phyloP scores from a whole-genome alignment of 371 early-diverging fungal species.

The Mucor indicus region DNA sequence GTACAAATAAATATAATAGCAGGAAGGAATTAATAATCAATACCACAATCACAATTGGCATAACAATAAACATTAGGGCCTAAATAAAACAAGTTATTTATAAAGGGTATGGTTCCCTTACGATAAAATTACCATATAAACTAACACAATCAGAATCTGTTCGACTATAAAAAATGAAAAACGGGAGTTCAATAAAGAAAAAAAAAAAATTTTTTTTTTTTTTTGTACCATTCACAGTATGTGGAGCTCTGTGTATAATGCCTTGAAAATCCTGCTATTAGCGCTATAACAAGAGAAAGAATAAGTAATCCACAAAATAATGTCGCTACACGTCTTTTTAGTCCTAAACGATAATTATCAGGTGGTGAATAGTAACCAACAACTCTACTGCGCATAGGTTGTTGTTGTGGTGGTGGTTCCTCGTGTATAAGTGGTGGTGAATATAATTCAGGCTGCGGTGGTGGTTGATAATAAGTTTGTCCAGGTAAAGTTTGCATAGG shows the following conservation, averaged over 20 bases:
- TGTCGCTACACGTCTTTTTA: conserved; percentile 6
- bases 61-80: neutral
- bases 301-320: conserved; percentile 2
- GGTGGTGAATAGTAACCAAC: conserved; percentile 7
- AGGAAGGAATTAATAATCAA: no score
- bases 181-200: neutral
- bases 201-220: neutral
- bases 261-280: conserved; percentile 6
- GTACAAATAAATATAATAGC: no score
- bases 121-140: conserved; percentile 5
- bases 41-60: neutral
- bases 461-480: conserved; percentile 14
- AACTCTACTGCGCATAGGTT: neutral
- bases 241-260: neutral
- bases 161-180: neutral
- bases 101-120: neutral
- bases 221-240: conserved; percentile 13
- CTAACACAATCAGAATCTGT: conserved; percentile 8
- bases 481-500: neutral
- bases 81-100: neutral
- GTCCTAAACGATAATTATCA: neutral
- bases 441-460: neutral
- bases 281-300: conserved; percentile 1
- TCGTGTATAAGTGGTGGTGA: conserved; percentile 3
- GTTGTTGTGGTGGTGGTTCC: neutral